Conservation (phyloP, 1,284 basidiomycete genomes). For the Microbotryum saponariae region DNA sequence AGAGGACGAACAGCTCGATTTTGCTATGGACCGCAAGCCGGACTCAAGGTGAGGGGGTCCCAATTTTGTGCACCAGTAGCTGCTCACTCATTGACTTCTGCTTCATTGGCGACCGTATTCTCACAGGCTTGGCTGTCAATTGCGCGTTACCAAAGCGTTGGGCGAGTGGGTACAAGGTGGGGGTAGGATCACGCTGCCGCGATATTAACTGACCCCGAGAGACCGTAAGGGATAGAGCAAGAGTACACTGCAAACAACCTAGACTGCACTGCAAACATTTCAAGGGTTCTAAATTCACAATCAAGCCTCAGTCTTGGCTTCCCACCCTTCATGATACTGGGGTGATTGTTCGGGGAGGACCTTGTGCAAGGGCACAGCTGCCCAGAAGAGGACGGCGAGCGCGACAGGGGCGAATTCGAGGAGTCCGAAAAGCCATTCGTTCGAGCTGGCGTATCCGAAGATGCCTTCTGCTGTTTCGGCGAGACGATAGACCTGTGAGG, state of each 20-base stretch:
- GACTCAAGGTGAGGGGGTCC: conserved; percentile 24
- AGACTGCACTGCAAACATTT: too few species aligned
- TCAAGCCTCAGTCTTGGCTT: too few species aligned
- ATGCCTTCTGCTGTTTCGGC: conserved; percentile 44
- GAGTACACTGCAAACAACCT: too few species aligned
- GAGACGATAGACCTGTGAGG: conserved; percentile 38
- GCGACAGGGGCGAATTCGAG: conserved; percentile 44
- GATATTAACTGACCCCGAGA: conserved; percentile 10
- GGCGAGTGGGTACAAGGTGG: conserved; percentile 23
- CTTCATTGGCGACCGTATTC: too few species aligned
- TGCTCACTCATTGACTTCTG: not conserved
- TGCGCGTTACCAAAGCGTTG: conserved; percentile 25
- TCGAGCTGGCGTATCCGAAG: conserved; percentile 39
- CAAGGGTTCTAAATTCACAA: too few species aligned
- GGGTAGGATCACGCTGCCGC: conserved; percentile 18
- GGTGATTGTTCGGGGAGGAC: conserved; percentile 9
- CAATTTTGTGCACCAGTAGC: too few species aligned
- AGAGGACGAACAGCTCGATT: conserved; percentile 36
- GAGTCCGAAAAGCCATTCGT: conserved; percentile 41
- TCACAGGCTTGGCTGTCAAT: conserved; percentile 22
- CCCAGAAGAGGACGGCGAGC: conserved; percentile 40
- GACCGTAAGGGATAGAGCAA: too few species aligned
- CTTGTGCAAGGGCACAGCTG: conserved; percentile 20
- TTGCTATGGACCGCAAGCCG: conserved; percentile 30
- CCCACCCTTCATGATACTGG: not conserved